phyloP scores from a whole-genome alignment of 2,329 filamentous ascomycete species.

The Botrytis squamosa region DNA sequence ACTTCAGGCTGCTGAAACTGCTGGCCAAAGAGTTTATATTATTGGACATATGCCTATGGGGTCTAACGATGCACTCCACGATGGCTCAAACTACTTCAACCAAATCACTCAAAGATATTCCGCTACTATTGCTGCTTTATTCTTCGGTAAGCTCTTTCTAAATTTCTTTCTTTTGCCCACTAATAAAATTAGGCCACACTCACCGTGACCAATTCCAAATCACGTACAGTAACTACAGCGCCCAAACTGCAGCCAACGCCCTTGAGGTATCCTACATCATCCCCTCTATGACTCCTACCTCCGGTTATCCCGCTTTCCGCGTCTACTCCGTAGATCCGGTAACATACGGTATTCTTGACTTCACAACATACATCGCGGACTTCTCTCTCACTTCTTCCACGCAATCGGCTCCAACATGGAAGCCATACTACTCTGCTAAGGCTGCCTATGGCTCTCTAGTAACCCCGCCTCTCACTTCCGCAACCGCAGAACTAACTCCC shows the following conservation, averaged over 20 bases:
- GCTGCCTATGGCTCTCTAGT: conserved; percentile 40
- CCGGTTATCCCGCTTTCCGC: conserved; percentile 39
- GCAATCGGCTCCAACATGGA: conserved; percentile 35
- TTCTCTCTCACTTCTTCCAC: conserved; percentile 33
- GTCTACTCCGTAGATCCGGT: conserved; percentile 39
- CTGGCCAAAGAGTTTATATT: conserved; percentile 43
- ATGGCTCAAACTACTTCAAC: conserved; percentile 40
- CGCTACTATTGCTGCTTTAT: conserved; percentile 39
- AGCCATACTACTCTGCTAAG: conserved; percentile 37
- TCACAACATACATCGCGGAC: conserved; percentile 37
- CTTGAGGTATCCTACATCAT: conserved; percentile 37
- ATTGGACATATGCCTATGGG: conserved; percentile 41
- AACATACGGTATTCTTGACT: conserved; percentile 39
- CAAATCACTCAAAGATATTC: conserved; percentile 36
- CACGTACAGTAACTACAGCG: conserved; percentile 36
- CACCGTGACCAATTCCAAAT: conserved; percentile 41
- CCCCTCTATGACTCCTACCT: conserved; percentile 39
- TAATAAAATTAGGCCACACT: conserved; percentile 34
- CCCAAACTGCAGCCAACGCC: conserved; percentile 33
- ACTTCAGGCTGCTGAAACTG: conserved; percentile 41
- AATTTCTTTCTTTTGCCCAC: not conserved
- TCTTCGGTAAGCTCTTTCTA: conserved; percentile 30
- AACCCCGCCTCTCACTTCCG: conserved; percentile 43
- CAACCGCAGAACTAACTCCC: conserved; percentile 49
- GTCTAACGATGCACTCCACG: conserved; percentile 40